Percentiles rank a stretch among this genome's conserved stretches.
Evolutionary conservation across 805 yeast genomes (phyloP).

Genomic region (Isabelozyma pseudorhagii): DNA sequence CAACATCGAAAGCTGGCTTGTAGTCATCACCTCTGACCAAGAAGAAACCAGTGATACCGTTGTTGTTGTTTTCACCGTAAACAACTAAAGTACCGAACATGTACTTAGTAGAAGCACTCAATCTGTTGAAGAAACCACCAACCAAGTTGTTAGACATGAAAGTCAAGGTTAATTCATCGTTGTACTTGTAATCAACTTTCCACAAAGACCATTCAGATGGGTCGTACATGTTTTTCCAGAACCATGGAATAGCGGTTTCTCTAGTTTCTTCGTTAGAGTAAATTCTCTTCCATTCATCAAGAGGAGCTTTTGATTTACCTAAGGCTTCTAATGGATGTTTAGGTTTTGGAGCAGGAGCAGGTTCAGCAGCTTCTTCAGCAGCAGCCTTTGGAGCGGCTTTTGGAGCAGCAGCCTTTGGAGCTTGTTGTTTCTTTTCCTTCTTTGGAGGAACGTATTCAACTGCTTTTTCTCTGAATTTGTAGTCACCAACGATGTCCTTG

Average conservation of each 20-base stretch:
- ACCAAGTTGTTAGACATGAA: slow-evolving; percentile 98
- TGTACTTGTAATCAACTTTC: slow-evolving; percentile 95
- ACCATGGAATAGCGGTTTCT: slow-evolving; percentile 91
- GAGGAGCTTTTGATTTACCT: slow-evolving; percentile 63
- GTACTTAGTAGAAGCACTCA: slow-evolving; percentile 87
- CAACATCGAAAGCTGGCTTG: slow-evolving; percentile 93
- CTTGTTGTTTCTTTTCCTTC: slow-evolving; percentile 62
- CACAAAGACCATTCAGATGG: slow-evolving; percentile 91
- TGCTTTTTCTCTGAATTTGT: slow-evolving; percentile 63
- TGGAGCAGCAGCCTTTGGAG: slow-evolving; percentile 31
- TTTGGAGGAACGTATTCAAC: slow-evolving; percentile 65
- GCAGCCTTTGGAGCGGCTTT: slow-evolving; percentile 23
- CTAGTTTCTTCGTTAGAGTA: slow-evolving; percentile 98
- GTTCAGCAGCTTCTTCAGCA: slow-evolving; percentile 32
- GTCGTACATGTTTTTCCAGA: slow-evolving; percentile 90
- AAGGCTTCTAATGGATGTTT: slow-evolving; percentile 89
- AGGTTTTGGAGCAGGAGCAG: slow-evolving; percentile 67
- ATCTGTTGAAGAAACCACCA: slow-evolving; percentile 98
- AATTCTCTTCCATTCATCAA: slow-evolving; percentile 94
- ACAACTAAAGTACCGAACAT: slow-evolving; percentile 92
- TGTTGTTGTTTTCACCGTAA: slow-evolving; percentile 97
- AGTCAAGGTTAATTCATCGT: slow-evolving; percentile 93
- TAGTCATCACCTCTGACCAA: slow-evolving; percentile 91
- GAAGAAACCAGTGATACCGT: slow-evolving; percentile 95
- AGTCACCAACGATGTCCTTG: slow-evolving; percentile 46